Conservation (phyloP, 2,329 filamentous ascomycete genomes). For the Ceratocystis ficicola region DNA sequence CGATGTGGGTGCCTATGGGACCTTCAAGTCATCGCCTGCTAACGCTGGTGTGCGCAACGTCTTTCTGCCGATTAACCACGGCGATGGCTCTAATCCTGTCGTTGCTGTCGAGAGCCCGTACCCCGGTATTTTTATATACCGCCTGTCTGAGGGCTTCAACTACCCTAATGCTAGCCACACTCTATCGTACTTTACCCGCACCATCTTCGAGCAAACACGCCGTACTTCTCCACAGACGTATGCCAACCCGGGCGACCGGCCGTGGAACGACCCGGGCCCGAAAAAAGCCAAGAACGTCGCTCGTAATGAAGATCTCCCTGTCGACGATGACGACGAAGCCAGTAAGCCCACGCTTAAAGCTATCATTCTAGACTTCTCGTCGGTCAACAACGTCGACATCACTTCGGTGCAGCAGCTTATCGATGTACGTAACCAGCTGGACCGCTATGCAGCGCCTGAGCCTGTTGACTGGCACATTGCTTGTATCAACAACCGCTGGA, state of each 20-base stretch:
- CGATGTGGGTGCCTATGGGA: constrained; percentile 43
- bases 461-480: constrained; percentile 91
- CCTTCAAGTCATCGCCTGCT: constrained; percentile 34
- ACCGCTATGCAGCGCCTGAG: constrained; percentile 68
- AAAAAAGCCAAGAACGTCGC: constrained; percentile 34
- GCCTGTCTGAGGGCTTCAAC: constrained; percentile 89
- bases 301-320: constrained; percentile 27
- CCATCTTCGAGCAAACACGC: constrained; percentile 59
- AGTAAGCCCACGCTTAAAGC: constrained; percentile 63
- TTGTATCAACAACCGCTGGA: constrained; percentile 89
- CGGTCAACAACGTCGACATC: constrained; percentile 86
- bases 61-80: constrained; percentile 75
- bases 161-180: constrained; percentile 90
- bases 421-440: constrained; percentile 87
- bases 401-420: constrained; percentile 88
- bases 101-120: constrained; percentile 70
- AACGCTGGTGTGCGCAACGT: constrained; percentile 51
- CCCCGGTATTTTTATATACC: constrained; percentile 90
- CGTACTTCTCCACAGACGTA: constrained; percentile 62
- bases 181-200: constrained; percentile 61
- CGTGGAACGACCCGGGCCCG: constrained; percentile 90
- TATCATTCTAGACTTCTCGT: constrained; percentile 86
- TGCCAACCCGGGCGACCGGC: constrained; percentile 58
- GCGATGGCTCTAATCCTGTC: constrained; percentile 81
- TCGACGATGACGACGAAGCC: constrained; percentile 29